Conservation (phyloP, 257 asterid genomes). For the Linderniella brevidens region DNA sequence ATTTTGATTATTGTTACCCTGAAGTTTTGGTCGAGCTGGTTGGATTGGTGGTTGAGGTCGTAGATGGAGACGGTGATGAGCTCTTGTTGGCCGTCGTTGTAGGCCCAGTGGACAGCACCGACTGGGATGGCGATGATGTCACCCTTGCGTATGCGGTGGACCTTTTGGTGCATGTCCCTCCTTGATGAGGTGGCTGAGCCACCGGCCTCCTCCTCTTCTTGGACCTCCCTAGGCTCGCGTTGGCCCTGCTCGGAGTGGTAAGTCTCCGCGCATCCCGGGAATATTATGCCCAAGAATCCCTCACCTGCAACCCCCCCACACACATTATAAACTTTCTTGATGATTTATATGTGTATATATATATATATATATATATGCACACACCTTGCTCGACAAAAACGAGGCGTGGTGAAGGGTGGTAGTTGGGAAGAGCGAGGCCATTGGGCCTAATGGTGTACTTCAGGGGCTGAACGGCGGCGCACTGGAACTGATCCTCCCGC, state of each 20-base stretch:
- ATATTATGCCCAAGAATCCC: constrained; percentile 32
- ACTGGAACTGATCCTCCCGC: constrained; percentile 36
- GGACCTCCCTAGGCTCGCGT: constrained; percentile 3
- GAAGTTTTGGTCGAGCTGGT: constrained; percentile 58
- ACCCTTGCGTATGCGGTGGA: constrained; percentile 39
- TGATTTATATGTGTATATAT: neutral
- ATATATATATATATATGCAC: neutral
- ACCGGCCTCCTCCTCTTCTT: neutral
- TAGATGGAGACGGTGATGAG: constrained; percentile 39
- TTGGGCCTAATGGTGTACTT: constrained; percentile 18
- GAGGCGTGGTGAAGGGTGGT: constrained; percentile 53
- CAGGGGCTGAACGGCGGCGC: constrained; percentile 20
- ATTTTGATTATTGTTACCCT: constrained; percentile 26
- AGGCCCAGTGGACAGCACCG: constrained; percentile 55
- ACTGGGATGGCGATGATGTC: constrained; percentile 54
- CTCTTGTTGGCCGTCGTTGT: constrained; percentile 43
- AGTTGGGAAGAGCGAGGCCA: constrained; percentile 45
- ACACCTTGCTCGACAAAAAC: constrained; percentile 41
- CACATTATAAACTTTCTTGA: too few relatives aligned
- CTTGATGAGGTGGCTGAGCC: neutral
- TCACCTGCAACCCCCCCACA: constrained; percentile 19
- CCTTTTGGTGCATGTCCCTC: constrained; percentile 45
- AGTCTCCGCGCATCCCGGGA: constrained; percentile 69
- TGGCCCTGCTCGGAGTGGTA: constrained; percentile 16
- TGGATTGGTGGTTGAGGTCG: constrained; percentile 49